These are phyloP conservation scores for Clavispora fructus DNA, from an alignment of 805 yeast species.

Conservation along the genomic window DNA sequence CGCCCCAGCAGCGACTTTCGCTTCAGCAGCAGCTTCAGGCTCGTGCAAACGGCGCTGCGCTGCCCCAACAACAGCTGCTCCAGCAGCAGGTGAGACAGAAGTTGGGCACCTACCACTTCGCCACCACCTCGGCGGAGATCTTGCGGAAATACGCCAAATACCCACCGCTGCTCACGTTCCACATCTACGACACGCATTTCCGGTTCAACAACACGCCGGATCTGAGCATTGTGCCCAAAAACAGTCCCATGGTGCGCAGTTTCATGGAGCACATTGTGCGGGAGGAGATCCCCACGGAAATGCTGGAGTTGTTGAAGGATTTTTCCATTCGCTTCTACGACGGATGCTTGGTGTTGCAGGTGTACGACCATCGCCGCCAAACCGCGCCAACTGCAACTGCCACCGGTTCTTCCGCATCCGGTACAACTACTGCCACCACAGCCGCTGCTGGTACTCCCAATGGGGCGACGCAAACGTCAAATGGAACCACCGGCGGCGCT, in stretches of 20 bases:
- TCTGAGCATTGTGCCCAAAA: slow-evolving; percentile 70
- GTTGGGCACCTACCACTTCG: slow-evolving; percentile 45
- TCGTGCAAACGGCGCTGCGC: slow-evolving; percentile 1
- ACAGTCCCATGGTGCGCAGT: slow-evolving; percentile 69
- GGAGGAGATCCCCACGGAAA: slow-evolving; percentile 83
- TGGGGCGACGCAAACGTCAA: too few relatives aligned
- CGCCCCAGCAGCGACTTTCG: slow-evolving; percentile 2
- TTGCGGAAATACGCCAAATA: slow-evolving; percentile 69
- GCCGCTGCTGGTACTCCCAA: not conserved
- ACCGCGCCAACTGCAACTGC: too few relatives aligned
- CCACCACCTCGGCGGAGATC: slow-evolving; percentile 68
- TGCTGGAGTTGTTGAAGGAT: slow-evolving; percentile 84
- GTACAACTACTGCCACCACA: not conserved
- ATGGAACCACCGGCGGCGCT: not conserved
- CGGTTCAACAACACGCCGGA: slow-evolving; percentile 86
- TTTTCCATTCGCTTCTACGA: slow-evolving; percentile 81
- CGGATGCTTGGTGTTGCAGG: slow-evolving; percentile 81
- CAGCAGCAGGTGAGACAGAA: slow-evolving; percentile 20
- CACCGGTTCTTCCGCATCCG: too few relatives aligned
- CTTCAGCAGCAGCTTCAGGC: slow-evolving; percentile 5
- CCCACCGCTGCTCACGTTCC: slow-evolving; percentile 82
- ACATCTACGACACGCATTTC: slow-evolving; percentile 86
- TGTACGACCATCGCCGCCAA: slow-evolving; percentile 70
- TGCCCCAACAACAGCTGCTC: slow-evolving; percentile 16
- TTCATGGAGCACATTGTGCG: slow-evolving; percentile 74